These are phyloP conservation scores for Blastobotrys illinoisensis DNA, from an alignment of 1,139 yeast genomes.

Conservation along the genomic window DNA sequence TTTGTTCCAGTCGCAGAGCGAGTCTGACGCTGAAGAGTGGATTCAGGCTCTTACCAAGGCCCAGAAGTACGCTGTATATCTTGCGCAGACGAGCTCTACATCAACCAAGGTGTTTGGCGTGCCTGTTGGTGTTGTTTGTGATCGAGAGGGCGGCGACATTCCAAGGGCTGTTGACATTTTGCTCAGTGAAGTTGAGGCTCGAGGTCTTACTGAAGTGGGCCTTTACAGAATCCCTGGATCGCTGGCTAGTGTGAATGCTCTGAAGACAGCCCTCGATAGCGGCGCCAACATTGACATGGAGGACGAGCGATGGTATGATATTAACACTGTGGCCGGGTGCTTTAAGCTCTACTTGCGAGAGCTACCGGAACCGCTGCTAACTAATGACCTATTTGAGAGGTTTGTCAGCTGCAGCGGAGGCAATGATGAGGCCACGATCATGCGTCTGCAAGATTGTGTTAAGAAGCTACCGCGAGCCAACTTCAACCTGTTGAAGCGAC, in stretches of 20 bases:
- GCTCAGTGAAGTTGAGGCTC: constrained; percentile 67
- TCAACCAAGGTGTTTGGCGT: constrained; percentile 72
- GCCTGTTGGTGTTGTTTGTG: constrained; percentile 71
- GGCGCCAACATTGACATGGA: constrained; percentile 62
- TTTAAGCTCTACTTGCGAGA: constrained; percentile 83
- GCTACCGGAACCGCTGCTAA: constrained; percentile 78
- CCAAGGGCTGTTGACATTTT: constrained; percentile 66
- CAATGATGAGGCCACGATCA: constrained; percentile 23
- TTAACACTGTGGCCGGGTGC: constrained; percentile 86
- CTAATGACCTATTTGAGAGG: constrained; percentile 51
- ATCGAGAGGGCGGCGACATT: constrained; percentile 54
- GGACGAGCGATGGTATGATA: constrained; percentile 68
- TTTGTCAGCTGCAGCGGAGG: constrained; percentile 36
- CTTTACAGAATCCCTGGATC: constrained; percentile 90
- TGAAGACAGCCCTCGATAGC: constrained; percentile 69
- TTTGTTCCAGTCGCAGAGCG: constrained; percentile 62
- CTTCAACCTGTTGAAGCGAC: constrained; percentile 59
- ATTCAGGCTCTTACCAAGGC: constrained; percentile 41
- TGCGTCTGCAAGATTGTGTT: constrained; percentile 43
- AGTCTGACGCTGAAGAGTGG: constrained; percentile 75
- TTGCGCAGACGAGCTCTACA: constrained; percentile 22
- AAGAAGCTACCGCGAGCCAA: constrained; percentile 56
- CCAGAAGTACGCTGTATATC: constrained; percentile 35
- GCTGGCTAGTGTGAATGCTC: constrained; percentile 63
- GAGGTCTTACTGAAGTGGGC: constrained; percentile 89